Conservation (phyloP, 441 rosid species). For the Biscutella auriculata region DNA sequence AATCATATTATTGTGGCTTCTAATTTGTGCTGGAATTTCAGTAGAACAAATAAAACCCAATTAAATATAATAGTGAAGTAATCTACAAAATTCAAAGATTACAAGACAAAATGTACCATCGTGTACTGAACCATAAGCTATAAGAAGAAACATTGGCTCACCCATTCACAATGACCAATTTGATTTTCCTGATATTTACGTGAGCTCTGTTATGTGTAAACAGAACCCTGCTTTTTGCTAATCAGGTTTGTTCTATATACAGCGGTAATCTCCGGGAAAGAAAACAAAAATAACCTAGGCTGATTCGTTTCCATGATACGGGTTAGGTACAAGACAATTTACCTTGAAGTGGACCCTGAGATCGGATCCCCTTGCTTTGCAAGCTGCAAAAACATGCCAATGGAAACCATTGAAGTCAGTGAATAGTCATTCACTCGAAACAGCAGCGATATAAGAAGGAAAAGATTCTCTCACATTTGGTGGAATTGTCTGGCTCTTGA, state of each 20-base stretch:
- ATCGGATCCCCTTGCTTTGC: slow-evolving; percentile 64
- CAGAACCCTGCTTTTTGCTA: slow-evolving; percentile 61
- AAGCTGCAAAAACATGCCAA: slow-evolving; percentile 27
- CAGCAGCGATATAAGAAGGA: too few species aligned
- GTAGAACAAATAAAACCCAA: background rate
- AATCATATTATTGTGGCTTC: too few species aligned
- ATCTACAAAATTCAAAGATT: background rate
- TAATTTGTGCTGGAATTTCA: background rate
- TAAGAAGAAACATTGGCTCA: slow-evolving; percentile 14
- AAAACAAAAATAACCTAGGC: background rate
- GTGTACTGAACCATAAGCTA: slow-evolving; percentile 23
- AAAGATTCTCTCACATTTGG: slow-evolving; percentile 32
- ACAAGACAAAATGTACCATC: slow-evolving; percentile 18
- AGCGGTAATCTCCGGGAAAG: background rate
- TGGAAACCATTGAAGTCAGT: background rate
- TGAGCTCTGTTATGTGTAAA: slow-evolving; percentile 32
- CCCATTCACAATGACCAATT: slow-evolving; percentile 29
- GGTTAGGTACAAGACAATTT: background rate
- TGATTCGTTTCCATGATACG: background rate
- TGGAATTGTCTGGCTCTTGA: slow-evolving; percentile 49
- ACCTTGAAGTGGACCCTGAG: slow-evolving; percentile 72
- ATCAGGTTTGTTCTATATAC: background rate
- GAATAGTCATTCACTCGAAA: background rate
- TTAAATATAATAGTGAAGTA: background rate
- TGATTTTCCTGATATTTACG: slow-evolving; percentile 56